These are phyloP conservation scores for Thraustochytrium sp. DNA, from an alignment of 352 stramenopile species.

Conservation along the genomic window DNA sequence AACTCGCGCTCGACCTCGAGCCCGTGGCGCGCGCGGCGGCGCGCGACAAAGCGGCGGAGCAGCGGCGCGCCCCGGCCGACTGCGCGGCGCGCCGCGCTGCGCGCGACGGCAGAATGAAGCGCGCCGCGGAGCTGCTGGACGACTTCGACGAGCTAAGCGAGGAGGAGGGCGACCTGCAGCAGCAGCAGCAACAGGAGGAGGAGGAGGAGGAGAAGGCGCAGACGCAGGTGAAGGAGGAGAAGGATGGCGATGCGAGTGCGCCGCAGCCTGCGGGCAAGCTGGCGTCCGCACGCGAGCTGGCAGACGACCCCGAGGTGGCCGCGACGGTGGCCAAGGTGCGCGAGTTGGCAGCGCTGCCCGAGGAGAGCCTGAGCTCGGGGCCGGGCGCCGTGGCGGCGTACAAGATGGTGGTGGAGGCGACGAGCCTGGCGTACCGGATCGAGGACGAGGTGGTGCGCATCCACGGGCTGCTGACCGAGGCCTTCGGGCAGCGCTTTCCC, in stretches of 20 bases:
- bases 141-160: constrained; percentile 13
- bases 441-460: neutral
- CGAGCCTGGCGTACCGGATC: neutral
- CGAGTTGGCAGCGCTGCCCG: neutral
- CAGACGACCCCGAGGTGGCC: neutral
- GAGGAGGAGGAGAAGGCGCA: too few species aligned
- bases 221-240: too few species aligned
- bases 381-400: neutral
- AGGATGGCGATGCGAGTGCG: too few species aligned
- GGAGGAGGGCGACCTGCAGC: neutral
- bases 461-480: constrained; percentile 9
- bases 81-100: too few species aligned
- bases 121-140: neutral
- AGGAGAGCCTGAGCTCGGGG: neutral
- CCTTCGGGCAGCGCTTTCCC: constrained; percentile 15
- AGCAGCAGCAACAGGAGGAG: too few species aligned
- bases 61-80: too few species aligned
- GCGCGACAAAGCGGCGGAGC: too few species aligned
- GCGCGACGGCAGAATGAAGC: too few species aligned
- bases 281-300: neutral
- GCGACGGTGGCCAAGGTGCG: neutral
- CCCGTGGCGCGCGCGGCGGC: too few species aligned
- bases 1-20: too few species aligned
- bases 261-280: too few species aligned
- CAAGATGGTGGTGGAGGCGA: neutral